These are phyloP conservation scores for Fusarium fujikuroi DNA, from an alignment of 2,329 filamentous ascomycete genomes.

Conservation along the genomic window DNA sequence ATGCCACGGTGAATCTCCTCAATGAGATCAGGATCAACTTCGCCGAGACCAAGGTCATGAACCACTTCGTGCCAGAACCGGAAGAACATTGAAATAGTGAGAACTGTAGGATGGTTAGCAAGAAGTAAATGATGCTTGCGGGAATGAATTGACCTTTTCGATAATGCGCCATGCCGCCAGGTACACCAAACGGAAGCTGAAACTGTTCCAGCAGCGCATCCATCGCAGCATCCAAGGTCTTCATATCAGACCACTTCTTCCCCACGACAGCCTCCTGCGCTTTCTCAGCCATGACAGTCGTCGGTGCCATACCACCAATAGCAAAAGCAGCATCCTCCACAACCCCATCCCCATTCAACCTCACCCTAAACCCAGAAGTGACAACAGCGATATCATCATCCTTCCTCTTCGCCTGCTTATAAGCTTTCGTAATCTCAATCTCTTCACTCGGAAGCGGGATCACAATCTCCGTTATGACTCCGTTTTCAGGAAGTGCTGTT, in stretches of 20 bases:
- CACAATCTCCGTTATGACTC: not conserved
- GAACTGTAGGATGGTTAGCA: not conserved
- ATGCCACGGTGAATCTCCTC: not conserved
- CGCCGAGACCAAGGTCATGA: not conserved
- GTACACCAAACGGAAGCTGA: not conserved
- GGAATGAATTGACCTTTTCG: not conserved
- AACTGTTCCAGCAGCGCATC: not conserved
- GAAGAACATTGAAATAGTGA: not conserved
- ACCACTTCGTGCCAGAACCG: not conserved
- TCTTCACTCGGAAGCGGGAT: not conserved
- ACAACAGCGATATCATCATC: not conserved
- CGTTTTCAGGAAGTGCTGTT: not conserved
- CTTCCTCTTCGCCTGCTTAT: conserved; percentile 5
- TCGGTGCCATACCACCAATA: not conserved
- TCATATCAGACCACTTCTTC: not conserved
- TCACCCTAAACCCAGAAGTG: not conserved
- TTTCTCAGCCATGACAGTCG: conserved; percentile 1
- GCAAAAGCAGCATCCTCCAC: not conserved
- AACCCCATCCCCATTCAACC: not conserved
- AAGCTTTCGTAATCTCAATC: not conserved
- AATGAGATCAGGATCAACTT: not conserved
- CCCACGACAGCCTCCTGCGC: not conserved
- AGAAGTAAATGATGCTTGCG: rapidly evolving
- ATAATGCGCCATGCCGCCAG: not conserved
- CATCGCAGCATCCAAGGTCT: not conserved